Conservation (phyloP, 331 rosid genomes). For the Dryas integrifolia region DNA sequence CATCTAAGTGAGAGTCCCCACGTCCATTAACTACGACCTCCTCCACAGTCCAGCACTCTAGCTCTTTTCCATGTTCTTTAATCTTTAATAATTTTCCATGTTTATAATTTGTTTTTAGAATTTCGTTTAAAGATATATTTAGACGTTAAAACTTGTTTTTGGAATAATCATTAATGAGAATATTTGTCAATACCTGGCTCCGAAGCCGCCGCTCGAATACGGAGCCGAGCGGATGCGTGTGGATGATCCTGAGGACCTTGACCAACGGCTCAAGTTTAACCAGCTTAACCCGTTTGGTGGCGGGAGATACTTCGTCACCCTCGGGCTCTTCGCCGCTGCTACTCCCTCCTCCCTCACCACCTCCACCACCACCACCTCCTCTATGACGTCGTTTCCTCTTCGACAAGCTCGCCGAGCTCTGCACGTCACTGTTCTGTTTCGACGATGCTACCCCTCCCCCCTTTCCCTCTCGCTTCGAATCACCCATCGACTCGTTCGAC, state of each 20-base stretch:
- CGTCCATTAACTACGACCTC: background rate
- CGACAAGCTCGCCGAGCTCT: conserved; percentile 48
- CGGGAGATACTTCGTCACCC: conserved; percentile 52
- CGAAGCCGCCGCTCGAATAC: conserved; percentile 56
- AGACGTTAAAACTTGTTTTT: background rate
- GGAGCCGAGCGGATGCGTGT: conserved; percentile 55
- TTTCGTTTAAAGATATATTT: background rate
- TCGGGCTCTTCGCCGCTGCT: conserved; percentile 57
- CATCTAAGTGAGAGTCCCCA: background rate
- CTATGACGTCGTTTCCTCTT: conserved; percentile 37
- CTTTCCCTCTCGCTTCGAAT: conserved; percentile 32
- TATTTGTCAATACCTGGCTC: conserved; percentile 48
- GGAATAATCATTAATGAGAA: background rate
- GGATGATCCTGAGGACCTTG: conserved; percentile 39
- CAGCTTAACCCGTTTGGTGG: conserved; percentile 35
- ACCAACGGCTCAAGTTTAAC: conserved; percentile 50
- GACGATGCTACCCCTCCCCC: conserved; percentile 10
- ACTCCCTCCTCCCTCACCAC: background rate
- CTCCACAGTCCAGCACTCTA: background rate
- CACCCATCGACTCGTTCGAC: conserved; percentile 34
- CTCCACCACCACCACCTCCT: conserved; percentile 14
- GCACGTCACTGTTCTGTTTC: conserved; percentile 51
- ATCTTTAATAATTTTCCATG: background rate
- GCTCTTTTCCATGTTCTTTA: background rate
- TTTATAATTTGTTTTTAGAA: background rate